These are phyloP conservation scores for Malus hybrid DNA, from an alignment of 331 rosid genomes.

Conservation along the genomic window DNA sequence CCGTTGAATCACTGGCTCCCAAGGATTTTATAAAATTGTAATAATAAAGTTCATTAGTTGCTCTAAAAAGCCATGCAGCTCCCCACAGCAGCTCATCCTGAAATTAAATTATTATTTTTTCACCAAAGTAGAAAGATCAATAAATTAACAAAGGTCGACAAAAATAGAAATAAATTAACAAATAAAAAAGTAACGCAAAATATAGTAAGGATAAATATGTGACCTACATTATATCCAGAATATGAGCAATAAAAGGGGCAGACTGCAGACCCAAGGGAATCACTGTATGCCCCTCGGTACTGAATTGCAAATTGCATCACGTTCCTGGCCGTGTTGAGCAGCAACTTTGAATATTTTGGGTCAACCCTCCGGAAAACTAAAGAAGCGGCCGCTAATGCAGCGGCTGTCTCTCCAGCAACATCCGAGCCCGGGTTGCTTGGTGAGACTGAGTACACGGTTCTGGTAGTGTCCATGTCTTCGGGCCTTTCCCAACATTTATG, in stretches of 20 bases:
- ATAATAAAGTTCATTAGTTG: constrained; percentile 62
- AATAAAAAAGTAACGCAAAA: background rate
- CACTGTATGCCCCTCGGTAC: constrained; percentile 67
- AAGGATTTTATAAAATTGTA: constrained; percentile 49
- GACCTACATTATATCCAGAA: constrained; percentile 72
- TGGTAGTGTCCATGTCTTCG: constrained; percentile 71
- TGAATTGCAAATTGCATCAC: constrained; percentile 70
- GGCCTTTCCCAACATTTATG: constrained; percentile 97
- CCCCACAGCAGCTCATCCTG: constrained; percentile 96
- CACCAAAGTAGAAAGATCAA: background rate
- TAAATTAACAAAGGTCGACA: no score
- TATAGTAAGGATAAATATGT: background rate
- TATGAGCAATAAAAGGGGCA: constrained; percentile 97
- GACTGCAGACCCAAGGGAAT: constrained; percentile 78
- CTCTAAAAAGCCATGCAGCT: constrained; percentile 85
- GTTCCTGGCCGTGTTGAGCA: constrained; percentile 51
- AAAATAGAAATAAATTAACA: background rate
- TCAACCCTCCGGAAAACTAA: constrained; percentile 66
- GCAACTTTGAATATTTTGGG: constrained; percentile 43
- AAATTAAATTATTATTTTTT: background rate
- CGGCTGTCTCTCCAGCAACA: constrained; percentile 86
- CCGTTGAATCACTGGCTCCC: constrained; percentile 76
- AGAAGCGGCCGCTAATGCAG: constrained; percentile 85
- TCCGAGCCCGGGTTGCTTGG: constrained; percentile 67
- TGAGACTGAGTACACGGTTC: constrained; percentile 65